Conservation (phyloP, 805 yeast genomes). For the Candida ovalis region DNA sequence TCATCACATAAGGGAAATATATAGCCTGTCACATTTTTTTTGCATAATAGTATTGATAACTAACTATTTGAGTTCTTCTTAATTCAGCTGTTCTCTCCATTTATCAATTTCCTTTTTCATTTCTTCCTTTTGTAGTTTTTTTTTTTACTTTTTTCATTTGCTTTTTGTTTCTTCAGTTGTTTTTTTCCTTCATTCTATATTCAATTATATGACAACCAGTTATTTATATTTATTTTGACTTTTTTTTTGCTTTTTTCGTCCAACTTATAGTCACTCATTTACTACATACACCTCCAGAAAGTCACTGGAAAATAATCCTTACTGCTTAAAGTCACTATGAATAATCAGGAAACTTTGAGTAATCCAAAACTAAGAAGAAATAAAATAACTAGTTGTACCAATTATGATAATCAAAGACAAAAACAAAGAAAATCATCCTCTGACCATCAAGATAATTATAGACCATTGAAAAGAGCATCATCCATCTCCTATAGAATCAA, state of each 20-base stretch:
- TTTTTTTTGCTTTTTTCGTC: neutral
- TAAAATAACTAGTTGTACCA: neutral
- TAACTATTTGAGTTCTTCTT: too few relatives aligned
- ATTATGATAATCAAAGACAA: neutral
- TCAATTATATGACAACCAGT: neutral
- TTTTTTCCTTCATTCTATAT: neutral
- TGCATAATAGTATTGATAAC: too few relatives aligned
- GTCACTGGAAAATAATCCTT: neutral
- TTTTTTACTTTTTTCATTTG: neutral
- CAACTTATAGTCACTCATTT: neutral
- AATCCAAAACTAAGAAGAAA: constrained; percentile 4
- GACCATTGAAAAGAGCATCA: constrained; percentile 29
- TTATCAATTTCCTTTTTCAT: neutral
- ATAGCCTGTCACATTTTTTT: too few relatives aligned
- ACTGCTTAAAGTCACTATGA: neutral
- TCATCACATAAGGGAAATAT: too few relatives aligned
- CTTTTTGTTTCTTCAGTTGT: neutral
- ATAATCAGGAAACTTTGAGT: neutral
- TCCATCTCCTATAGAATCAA: constrained; percentile 23
- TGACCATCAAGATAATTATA: constrained; percentile 24
- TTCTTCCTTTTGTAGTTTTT: neutral
- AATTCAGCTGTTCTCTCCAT: too few relatives aligned
- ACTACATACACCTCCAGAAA: neutral
- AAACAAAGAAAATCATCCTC: constrained; percentile 10
- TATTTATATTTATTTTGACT: neutral